Percentiles rank a stretch among this genome's conserved stretches.
These are phyloP conservation scores for Epichloe bromicola DNA, from an alignment of 2,329 filamentous ascomycete species.

Conservation along the genomic window DNA sequence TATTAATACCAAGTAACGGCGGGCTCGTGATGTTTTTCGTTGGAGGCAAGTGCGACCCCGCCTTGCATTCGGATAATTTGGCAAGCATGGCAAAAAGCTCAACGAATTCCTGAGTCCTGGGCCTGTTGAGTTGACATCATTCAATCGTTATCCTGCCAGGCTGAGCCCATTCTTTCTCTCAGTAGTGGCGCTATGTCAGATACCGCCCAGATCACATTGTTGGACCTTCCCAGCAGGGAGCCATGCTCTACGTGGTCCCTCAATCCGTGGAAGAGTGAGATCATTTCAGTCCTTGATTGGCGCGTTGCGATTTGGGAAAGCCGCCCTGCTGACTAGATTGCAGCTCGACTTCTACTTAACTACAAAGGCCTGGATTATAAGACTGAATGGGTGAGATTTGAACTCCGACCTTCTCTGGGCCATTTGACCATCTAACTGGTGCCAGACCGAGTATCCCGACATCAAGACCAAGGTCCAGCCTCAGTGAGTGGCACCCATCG, in stretches of 20 bases:
- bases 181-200: slow-evolving; percentile 16
- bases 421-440: slow-evolving; percentile 42
- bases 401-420: no score
- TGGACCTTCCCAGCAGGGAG: slow-evolving; percentile 46
- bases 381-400: slow-evolving; percentile 43
- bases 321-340: not conserved
- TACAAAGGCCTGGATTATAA: slow-evolving; percentile 51
- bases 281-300: not conserved
- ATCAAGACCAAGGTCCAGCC: slow-evolving; percentile 42
- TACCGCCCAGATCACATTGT: slow-evolving; percentile 34
- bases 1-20: no score
- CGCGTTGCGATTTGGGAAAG: not conserved
- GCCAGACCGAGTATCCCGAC: slow-evolving; percentile 3
- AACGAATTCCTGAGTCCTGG: no score
- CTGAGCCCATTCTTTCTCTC: no score
- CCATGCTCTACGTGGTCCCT: slow-evolving; percentile 44
- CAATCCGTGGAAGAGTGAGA: slow-evolving; percentile 58
- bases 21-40: no score
- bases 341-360: slow-evolving; percentile 53
- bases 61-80: no score
- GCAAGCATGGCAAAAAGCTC: no score
- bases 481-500: slow-evolving; percentile 27
- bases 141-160: no score
- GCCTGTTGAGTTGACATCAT: no score
- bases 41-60: no score